Base-by-base conservation (phyloP, 139 green algal species). In the Micractinium sp. region DNA sequence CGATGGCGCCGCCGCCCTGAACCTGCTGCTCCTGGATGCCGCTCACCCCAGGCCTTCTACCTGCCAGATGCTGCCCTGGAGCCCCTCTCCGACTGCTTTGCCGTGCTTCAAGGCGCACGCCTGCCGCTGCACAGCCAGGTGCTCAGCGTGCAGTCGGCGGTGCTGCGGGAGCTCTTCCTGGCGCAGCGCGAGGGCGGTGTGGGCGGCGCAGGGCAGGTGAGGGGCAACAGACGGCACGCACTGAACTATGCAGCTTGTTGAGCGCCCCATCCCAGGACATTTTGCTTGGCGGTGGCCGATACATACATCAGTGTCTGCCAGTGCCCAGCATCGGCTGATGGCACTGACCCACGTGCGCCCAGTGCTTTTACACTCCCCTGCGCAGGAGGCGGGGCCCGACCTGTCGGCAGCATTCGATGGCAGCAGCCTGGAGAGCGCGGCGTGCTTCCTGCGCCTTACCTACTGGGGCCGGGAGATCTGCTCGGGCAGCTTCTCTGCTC, bases 91-190 rank as follows among this genome's bases (percentile, higher is more conserved):
- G 74, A 80, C 33, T 80, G 74, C 33, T 1, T 27, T 20, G 74
- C 74, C 20, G 36, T 53, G 3, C 14, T 80, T 20, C 33, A 47
- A 20, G 74, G 33, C 19, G 20, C 36, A 9, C 74, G 33, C 3
- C 74, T 80, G 74, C 74, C 74, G 12, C 33, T 80, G 33, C 74
- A 80, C 74, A 80, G 74, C 74, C 74, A 80, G 33, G 33, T 80
- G 33, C 33, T 80, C n/a, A 47, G 33, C 33, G 25, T 23, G n/a
- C 74, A 80, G 33, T 38, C 74, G 14, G 74, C 74, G 74, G 74
- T 80, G 33, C 74, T 80, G 74, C 74, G 74, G 16, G 74, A 71
- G 63, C 63, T 71, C 63, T 71, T 71, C 63, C 63, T 71, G 63
- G 63, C 12, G 63, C 63, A 71, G 63, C 63, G 63, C 20, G 63